Evolutionary conservation across 2,329 filamentous ascomycete genomes (phyloP).

Genomic region (Hymenoscyphus repandus): DNA sequence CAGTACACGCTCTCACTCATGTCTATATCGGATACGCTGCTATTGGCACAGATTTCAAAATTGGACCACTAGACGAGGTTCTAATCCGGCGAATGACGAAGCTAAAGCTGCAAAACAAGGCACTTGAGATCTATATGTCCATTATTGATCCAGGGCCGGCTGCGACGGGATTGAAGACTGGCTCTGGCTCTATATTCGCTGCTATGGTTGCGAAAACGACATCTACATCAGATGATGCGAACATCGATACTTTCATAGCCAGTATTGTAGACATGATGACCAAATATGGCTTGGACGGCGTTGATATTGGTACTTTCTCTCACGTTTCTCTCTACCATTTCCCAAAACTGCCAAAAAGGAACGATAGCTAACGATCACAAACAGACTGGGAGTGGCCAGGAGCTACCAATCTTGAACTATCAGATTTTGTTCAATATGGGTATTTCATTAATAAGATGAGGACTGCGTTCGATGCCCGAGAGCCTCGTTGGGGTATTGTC

Average conservation of each 20-base stretch:
- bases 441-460: slow-evolving; percentile 17
- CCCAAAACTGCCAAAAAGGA: not conserved
- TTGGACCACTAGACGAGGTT: not conserved
- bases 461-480: slow-evolving; percentile 14
- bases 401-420: slow-evolving; percentile 33
- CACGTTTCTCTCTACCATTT: slow-evolving; percentile 35
- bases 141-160: not conserved
- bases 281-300: slow-evolving; percentile 39
- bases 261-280: slow-evolving; percentile 36
- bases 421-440: slow-evolving; percentile 33
- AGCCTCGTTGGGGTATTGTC: slow-evolving; percentile 17
- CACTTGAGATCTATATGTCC: not conserved
- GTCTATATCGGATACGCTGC: not conserved
- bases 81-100: not conserved
- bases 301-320: slow-evolving; percentile 42
- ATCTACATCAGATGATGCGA: slow-evolving; percentile 22
- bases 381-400: slow-evolving; percentile 39
- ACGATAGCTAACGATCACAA: not conserved
- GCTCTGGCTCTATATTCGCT: not conserved
- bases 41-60: not conserved
- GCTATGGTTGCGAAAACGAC: no score
- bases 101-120: not conserved
- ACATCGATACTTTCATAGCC: slow-evolving; percentile 33
- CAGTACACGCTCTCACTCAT: slow-evolving; percentile 3
- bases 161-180: no score